Evolutionary conservation across 345 rosid species (phyloP).

Genomic region (Eutrema heterophyllum): DNA sequence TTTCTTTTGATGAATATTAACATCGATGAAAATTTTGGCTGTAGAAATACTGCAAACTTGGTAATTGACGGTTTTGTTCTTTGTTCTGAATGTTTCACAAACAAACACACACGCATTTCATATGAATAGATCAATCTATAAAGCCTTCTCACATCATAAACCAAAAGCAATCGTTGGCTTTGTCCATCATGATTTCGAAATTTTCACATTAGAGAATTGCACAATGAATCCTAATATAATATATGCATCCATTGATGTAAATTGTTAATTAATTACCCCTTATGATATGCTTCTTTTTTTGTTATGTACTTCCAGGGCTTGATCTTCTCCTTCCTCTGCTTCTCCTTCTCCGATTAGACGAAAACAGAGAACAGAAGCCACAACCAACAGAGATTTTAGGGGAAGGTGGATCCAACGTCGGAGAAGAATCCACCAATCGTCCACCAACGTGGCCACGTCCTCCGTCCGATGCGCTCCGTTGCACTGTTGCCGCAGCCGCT

Average conservation of each 20-base stretch:
- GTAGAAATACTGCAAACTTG: not conserved
- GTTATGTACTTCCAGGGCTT: constrained; percentile 11
- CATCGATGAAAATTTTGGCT: not conserved
- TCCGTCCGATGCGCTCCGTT: constrained; percentile 38
- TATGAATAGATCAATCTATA: not conserved
- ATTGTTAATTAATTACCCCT: not conserved
- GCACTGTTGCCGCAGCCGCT: not conserved
- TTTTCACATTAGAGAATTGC: not conserved
- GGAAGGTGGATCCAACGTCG: constrained; percentile 52
- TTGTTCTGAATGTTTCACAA: not conserved
- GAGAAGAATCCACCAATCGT: constrained; percentile 27
- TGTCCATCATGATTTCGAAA: not conserved
- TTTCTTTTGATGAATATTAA: not conserved
- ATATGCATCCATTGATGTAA: not conserved
- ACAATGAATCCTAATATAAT: constrained; percentile 9
- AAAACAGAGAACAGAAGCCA: constrained; percentile 49
- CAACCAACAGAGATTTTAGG: constrained; percentile 57
- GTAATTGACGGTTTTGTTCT: not conserved
- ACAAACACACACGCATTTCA: not conserved
- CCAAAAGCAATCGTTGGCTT: not conserved
- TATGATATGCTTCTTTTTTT: not conserved
- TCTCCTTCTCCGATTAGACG: constrained; percentile 29
- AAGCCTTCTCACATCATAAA: not conserved
- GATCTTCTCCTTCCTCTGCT: constrained; percentile 18
- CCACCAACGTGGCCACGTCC: constrained; percentile 9